A percentile compares a stretch with the other conserved stretches of the same genome.
Evolutionary conservation across 192 early-diverging fungal genomes (phyloP).

Genomic region (Anaeromyces robustus): DNA sequence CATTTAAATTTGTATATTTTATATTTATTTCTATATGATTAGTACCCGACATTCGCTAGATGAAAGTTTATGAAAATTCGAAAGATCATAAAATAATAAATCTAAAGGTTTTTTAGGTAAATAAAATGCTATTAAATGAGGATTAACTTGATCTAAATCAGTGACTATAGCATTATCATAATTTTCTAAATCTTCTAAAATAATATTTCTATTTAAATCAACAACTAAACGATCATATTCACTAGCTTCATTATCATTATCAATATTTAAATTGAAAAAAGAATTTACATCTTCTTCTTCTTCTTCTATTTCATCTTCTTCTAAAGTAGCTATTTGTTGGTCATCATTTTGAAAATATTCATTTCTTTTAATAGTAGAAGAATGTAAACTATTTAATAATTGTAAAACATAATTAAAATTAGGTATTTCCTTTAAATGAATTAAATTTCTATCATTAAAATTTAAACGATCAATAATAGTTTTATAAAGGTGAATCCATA

Average conservation of each 20-base stretch:
- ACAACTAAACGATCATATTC: neutral
- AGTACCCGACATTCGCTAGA: neutral
- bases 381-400: neutral
- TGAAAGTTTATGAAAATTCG: neutral
- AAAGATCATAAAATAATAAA: neutral
- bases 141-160: neutral
- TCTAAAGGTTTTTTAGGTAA: neutral
- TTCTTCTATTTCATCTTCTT: no score
- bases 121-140: neutral
- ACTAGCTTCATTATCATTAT: neutral
- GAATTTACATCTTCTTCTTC: no score
- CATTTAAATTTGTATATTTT: no score
- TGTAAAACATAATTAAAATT: neutral
- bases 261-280: no score
- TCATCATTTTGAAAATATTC: neutral
- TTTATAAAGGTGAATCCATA: neutral
- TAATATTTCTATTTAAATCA: neutral
- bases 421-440: neutral
- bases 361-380: no score
- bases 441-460: neutral
- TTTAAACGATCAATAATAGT: neutral
- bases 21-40: no score
- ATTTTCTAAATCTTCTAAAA: neutral
- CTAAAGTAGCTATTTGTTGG: neutral
- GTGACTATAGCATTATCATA: neutral